Evolutionary conservation across 106 monocot genomes (phyloP).

Genomic region (Triglochin maritima): DNA sequence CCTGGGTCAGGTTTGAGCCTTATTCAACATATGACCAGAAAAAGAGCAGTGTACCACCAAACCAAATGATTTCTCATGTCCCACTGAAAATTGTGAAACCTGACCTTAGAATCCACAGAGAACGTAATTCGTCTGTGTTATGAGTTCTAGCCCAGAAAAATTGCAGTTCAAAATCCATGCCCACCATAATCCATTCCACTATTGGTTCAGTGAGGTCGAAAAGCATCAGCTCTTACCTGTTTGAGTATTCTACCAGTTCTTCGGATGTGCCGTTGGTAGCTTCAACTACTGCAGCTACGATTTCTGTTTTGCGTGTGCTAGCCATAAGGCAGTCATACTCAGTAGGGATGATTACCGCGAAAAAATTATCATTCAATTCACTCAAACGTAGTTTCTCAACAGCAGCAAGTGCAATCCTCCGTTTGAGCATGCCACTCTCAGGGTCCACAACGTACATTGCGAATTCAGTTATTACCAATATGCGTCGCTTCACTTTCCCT

Average conservation of each 20-base stretch:
- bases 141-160: not conserved
- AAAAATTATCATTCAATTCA: conserved; percentile 72
- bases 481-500: conserved; percentile 81
- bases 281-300: conserved; percentile 54
- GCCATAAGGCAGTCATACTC: conserved; percentile 95
- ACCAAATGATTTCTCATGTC: not conserved
- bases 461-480: conserved; percentile 72
- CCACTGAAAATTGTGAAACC: not conserved
- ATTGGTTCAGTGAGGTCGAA: not conserved
- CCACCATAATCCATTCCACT: not conserved
- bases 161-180: not conserved
- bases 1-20: too few relatives aligned
- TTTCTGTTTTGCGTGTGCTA: conserved; percentile 73
- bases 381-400: conserved; percentile 67
- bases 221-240: conserved; percentile 29
- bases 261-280: conserved; percentile 49
- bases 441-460: conserved; percentile 87
- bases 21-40: not conserved
- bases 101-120: not conserved
- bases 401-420: conserved; percentile 71
- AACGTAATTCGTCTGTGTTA: not conserved
- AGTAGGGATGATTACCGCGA: conserved; percentile 75
- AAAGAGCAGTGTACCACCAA: not conserved
- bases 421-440: conserved; percentile 54
- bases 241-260: conserved; percentile 53